Evolutionary conservation across 768 basidiomycete genomes (phyloP), one percentile per base, ranked within the genome.

Genomic region (Gymnopilus junonius): DNA sequence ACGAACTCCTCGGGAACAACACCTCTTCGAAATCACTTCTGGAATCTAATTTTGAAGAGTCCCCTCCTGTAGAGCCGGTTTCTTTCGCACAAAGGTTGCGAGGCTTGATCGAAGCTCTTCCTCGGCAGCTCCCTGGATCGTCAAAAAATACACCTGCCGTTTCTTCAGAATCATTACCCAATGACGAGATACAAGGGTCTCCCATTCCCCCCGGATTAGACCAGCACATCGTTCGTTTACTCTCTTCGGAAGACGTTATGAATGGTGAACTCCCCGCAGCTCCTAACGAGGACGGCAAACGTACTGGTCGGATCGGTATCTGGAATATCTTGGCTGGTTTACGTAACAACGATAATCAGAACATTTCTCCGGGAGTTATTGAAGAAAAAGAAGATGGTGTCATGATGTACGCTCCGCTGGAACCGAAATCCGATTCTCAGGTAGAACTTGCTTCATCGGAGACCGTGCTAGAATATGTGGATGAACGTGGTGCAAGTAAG

Each of bases 361-460:
- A 35, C 67, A 69, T 43, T 73, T 73, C 21, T 3, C 54, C 54
- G 35, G 65, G 70, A 12, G 65, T 75, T 34, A 65, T 76, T 40
- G 80, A 82, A 64, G 76, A 79, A 35, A 75, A 81, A 32, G 85
- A 85, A 50, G 85, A 83, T 15, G 82, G 84, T 15, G 71, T 94
- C 53, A 93, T 94, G 93, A 79, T 94, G 77, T 93, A 89, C 67
- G 82, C 83, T 0, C 92, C 92, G 0, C 74, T 94, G 56, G 77
- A 87, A 54, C 91, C 90, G 1, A 80, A 82, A 35, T 79, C 78
- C 8, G 83, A 85, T 53, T 89, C 90, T 2, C 77, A 87, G 65
- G 83, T 92, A 25, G 88, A 90, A 70, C 77, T 94, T 17, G 93
- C 92, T 15, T 80, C 83, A 31, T 88, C 87, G 15, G 85, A 90